These are phyloP conservation scores for Rhodotorula sp. DNA, from an alignment of 1,284 basidiomycete species.

Conservation along the genomic window DNA sequence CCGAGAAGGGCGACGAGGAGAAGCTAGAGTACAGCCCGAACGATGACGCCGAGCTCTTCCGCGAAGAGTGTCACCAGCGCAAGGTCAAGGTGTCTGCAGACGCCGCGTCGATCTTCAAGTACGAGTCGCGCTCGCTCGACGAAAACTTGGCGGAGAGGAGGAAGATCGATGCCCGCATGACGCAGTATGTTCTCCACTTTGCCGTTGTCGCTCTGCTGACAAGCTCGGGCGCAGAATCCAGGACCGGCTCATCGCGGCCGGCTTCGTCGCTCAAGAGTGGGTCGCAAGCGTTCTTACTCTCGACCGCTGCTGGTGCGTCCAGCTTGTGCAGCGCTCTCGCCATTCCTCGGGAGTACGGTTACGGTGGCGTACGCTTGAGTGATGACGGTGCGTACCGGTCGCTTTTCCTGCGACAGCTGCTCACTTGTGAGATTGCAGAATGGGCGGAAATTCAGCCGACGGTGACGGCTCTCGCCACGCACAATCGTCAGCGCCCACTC, in stretches of 20 bases:
- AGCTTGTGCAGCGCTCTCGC: neutral
- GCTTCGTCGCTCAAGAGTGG: neutral
- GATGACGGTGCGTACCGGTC: too few species aligned
- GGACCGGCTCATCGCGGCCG: too few species aligned
- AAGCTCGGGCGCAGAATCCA: neutral
- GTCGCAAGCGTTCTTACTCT: neutral
- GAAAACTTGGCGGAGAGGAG: neutral
- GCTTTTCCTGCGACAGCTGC: too few species aligned
- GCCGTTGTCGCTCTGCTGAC: neutral
- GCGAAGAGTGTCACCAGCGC: too few species aligned
- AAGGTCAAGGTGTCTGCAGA: neutral
- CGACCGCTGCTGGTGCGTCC: neutral
- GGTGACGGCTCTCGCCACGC: neutral
- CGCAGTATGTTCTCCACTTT: neutral
- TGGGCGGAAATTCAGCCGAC: neutral
- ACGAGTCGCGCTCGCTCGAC: neutral
- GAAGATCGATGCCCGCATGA: neutral
- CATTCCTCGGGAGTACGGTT: neutral
- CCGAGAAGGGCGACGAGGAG: neutral
- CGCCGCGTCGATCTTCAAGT: neutral
- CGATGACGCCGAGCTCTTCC: neutral
- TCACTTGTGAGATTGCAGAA: neutral
- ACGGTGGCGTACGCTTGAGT: too few species aligned
- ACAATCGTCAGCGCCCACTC: neutral
- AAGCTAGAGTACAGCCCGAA: accelerated